Evolutionary conservation across 768 basidiomycete species (phyloP).

Genomic region (Leccinum subtestaceum): DNA sequence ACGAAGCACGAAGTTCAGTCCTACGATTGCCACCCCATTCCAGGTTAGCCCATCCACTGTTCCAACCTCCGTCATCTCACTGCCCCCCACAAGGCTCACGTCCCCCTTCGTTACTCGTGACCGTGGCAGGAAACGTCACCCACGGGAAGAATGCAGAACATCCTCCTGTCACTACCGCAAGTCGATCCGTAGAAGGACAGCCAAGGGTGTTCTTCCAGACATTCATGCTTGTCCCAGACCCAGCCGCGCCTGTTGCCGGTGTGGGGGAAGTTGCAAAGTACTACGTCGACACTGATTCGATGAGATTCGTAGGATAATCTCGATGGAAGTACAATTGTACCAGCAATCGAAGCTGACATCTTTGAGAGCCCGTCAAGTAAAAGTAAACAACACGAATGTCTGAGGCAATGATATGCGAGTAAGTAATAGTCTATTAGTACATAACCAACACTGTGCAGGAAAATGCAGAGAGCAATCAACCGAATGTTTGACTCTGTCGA

Average conservation of each 20-base stretch:
- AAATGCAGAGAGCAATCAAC: constrained; percentile 39
- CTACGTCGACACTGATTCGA: constrained; percentile 73
- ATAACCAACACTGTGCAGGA: not conserved
- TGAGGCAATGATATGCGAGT: constrained; percentile 1
- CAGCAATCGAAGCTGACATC: not conserved
- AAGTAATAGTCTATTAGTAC: constrained; percentile 5
- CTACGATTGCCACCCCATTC: constrained; percentile 88
- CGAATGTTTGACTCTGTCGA: constrained; percentile 83
- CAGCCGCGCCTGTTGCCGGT: constrained; percentile 58
- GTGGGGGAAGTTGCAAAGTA: constrained; percentile 78
- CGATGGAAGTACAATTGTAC: not conserved
- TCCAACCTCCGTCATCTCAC: constrained; percentile 5
- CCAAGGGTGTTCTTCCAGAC: constrained; percentile 86
- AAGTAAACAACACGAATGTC: not conserved
- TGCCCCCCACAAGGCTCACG: constrained; percentile 50
- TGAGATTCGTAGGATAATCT: constrained; percentile 75
- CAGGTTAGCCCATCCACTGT: constrained; percentile 46
- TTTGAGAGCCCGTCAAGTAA: not conserved
- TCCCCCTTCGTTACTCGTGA: constrained; percentile 75
- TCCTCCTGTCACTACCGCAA: constrained; percentile 42
- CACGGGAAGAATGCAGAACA: constrained; percentile 65
- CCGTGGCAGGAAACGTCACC: constrained; percentile 76
- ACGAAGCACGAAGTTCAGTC: constrained; percentile 86
- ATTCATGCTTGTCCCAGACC: constrained; percentile 79
- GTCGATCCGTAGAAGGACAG: constrained; percentile 65